Percentiles rank a stretch among this genome's conserved stretches.
phyloP scores from a whole-genome alignment of 768 basidiomycete genomes.

The Rhizopogon vulgaris region DNA sequence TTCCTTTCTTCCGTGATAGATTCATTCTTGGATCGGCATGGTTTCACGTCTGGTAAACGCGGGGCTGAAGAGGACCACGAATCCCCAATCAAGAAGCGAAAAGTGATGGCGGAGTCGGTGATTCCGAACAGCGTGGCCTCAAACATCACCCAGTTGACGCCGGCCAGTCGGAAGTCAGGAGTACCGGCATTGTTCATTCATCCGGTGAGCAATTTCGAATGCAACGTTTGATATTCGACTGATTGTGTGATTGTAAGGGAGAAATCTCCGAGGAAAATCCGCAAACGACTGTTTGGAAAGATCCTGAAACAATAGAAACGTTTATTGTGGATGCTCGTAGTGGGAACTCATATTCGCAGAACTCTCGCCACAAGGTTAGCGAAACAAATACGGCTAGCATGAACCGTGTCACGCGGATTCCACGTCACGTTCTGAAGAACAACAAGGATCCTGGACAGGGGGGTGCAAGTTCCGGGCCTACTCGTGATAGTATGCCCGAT shows the following conservation, averaged over 20 bases:
- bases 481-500: constrained; percentile 33
- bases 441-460: not conserved
- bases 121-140: constrained; percentile 4
- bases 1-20: constrained; percentile 57
- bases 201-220: constrained; percentile 12
- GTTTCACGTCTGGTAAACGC: constrained; percentile 37
- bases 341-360: constrained; percentile 53
- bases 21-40: constrained; percentile 58
- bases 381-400: constrained; percentile 5
- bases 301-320: constrained; percentile 52
- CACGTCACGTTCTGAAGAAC: constrained; percentile 3
- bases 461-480: constrained; percentile 6
- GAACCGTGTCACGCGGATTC: constrained; percentile 12
- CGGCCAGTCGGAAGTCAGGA: constrained; percentile 2
- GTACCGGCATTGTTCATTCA: constrained; percentile 7
- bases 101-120: constrained; percentile 21
- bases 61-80: constrained; percentile 9
- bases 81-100: constrained; percentile 48
- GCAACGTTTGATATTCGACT: constrained; percentile 8
- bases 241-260: constrained; percentile 4
- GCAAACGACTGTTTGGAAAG: constrained; percentile 41
- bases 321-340: constrained; percentile 64
- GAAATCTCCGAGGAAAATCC: constrained; percentile 25
- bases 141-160: not conserved
- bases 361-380: constrained; percentile 5